A percentile compares a stretch with the other conserved stretches of the same genome.
Conservation (phyloP, 305 asterid species). For the Fraxinus ornus region DNA sequence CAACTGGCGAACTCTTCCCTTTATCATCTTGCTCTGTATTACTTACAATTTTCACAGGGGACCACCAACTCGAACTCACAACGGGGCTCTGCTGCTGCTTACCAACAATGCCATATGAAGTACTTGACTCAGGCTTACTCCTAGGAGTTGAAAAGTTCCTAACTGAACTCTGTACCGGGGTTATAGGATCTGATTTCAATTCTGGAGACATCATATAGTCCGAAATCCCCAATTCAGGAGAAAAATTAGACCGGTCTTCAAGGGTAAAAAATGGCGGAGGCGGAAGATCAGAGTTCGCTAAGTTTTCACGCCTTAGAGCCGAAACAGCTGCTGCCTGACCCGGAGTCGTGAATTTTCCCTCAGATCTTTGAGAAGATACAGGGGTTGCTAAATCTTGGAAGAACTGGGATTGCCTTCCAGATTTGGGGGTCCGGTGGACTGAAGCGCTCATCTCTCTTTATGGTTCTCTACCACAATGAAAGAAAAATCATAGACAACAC, state of each 20-base stretch:
- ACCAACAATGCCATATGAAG: conserved; percentile 56
- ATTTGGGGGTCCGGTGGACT: conserved; percentile 61
- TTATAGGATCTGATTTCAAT: conserved; percentile 62
- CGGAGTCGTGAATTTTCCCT: conserved; percentile 66
- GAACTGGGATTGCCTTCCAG: conserved; percentile 77
- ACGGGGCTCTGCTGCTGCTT: conserved; percentile 60
- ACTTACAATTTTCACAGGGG: conserved; percentile 72
- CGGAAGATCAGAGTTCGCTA: conserved; percentile 80
- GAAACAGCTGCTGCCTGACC: conserved; percentile 97
- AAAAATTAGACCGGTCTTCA: conserved; percentile 72
- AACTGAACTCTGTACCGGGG: conserved; percentile 47
- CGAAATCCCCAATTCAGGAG: conserved; percentile 76
- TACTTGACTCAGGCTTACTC: conserved; percentile 68
- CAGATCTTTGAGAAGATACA: conserved; percentile 62
- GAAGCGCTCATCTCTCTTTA: conserved; percentile 52
- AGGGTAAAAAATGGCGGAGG: conserved; percentile 93
- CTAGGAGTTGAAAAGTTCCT: conserved; percentile 66
- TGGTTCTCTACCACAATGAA: conserved; percentile 21
- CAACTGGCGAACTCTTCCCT: conserved; percentile 92
- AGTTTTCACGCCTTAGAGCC: conserved; percentile 92
- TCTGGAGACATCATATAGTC: conserved; percentile 77
- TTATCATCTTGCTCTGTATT: conserved; percentile 75
- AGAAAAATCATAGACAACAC: not conserved
- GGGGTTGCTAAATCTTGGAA: conserved; percentile 91
- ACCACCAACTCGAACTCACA: conserved; percentile 74